Conservation (phyloP, 2,329 filamentous ascomycete genomes). For the Cyanodermella asteris region DNA sequence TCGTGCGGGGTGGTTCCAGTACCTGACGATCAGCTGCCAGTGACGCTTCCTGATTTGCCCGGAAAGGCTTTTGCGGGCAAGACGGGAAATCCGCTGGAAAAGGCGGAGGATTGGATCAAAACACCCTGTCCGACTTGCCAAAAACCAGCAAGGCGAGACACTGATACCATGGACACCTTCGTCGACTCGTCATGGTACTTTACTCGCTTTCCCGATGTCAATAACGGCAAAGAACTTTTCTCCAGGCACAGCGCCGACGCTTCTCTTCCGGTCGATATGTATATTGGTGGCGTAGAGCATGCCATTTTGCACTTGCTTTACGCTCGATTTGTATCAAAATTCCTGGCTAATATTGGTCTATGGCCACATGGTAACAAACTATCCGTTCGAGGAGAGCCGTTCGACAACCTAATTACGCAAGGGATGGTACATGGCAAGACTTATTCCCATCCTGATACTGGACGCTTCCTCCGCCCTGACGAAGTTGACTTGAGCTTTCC, state of each 20-base stretch:
- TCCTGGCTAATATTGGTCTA: conserved; percentile 38
- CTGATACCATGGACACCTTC: conserved; percentile 92
- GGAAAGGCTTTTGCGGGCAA: conserved; percentile 46
- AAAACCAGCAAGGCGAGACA: conserved; percentile 53
- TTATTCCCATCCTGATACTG: conserved; percentile 49
- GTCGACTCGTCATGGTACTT: conserved; percentile 93
- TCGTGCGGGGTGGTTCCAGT: conserved; percentile 62
- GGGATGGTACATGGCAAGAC: conserved; percentile 88
- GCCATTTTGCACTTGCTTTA: conserved; percentile 80
- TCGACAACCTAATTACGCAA: conserved; percentile 63
- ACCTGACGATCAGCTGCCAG: conserved; percentile 52
- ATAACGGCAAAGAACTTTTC: conserved; percentile 40
- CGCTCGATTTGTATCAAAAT: conserved; percentile 77
- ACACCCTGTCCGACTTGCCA: conserved; percentile 51
- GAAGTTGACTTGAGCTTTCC: conserved; percentile 46
- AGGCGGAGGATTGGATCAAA: conserved; percentile 50
- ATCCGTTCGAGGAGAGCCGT: conserved; percentile 41
- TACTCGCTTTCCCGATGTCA: conserved; percentile 53
- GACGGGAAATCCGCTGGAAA: conserved; percentile 55
- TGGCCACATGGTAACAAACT: conserved; percentile 17
- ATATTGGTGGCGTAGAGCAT: conserved; percentile 75
- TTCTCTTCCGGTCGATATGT: conserved; percentile 60
- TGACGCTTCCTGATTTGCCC: conserved; percentile 48
- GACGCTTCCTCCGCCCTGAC: conserved; percentile 53
- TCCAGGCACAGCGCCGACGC: conserved; percentile 33